phyloP scores from a whole-genome alignment of 306 rosid species.

The Glycine soja region DNA sequence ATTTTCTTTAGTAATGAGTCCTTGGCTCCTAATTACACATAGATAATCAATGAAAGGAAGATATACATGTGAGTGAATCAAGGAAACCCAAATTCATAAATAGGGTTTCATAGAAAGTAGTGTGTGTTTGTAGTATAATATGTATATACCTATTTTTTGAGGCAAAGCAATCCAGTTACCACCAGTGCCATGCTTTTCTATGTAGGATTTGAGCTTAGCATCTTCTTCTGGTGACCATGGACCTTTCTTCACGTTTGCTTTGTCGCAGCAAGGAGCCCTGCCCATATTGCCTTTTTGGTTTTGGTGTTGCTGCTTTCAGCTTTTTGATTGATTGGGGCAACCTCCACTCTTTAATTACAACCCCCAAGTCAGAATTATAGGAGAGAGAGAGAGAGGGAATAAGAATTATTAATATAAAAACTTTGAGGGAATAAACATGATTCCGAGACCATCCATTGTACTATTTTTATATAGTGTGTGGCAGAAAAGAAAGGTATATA shows the following conservation, averaged over 20 bases:
- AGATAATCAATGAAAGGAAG: neutral
- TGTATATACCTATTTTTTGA: conserved; percentile 66
- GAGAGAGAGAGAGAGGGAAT: conserved; percentile 45
- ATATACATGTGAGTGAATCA: conserved; percentile 10
- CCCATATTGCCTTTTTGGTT: conserved; percentile 62
- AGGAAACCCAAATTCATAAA: neutral
- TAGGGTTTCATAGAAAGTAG: conserved; percentile 7
- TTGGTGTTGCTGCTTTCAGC: conserved; percentile 44
- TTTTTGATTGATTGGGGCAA: conserved; percentile 49
- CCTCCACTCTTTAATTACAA: conserved; percentile 44
- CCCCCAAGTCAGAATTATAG: conserved; percentile 44
- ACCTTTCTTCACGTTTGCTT: conserved; percentile 65
- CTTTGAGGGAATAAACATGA: conserved; percentile 56
- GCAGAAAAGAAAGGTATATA: conserved; percentile 47
- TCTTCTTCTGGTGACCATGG: conserved; percentile 69
- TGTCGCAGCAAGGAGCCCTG: conserved; percentile 81
- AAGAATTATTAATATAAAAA: conserved; percentile 49
- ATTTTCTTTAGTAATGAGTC: neutral
- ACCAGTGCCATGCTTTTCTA: conserved; percentile 58
- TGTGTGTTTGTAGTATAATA: too few relatives aligned
- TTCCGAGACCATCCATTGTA: conserved; percentile 47
- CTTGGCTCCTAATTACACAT: neutral
- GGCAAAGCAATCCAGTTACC: conserved; percentile 67
- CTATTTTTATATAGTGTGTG: conserved; percentile 50
- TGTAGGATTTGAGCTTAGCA: conserved; percentile 56